Evolutionary conservation across 2,329 filamentous ascomycete species (phyloP).

Genomic region (Cladosporium sp.): DNA sequence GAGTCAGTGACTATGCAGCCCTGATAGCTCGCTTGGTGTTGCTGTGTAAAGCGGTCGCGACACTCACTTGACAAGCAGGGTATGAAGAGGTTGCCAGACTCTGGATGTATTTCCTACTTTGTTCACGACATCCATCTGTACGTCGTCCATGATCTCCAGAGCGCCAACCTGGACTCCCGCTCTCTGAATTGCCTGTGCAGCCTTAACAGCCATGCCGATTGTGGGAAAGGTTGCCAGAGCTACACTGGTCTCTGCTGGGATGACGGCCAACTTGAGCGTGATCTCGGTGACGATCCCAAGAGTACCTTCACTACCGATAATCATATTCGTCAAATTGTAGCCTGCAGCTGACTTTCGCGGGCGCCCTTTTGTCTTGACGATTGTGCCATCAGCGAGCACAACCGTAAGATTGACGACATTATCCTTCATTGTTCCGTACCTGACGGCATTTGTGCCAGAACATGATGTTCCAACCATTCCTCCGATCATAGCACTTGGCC

Average conservation of each 20-base stretch:
- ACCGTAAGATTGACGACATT: conserved; percentile 78
- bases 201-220: conserved; percentile 69
- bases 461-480: conserved; percentile 77
- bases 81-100: conserved; percentile 70
- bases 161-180: conserved; percentile 68
- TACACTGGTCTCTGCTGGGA: conserved; percentile 71
- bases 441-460: conserved; percentile 62
- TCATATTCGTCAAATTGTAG: conserved; percentile 72
- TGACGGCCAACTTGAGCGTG: conserved; percentile 69
- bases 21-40: too few species aligned
- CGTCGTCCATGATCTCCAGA: conserved; percentile 84
- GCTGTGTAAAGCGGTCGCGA: conserved; percentile 47
- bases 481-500: conserved; percentile 69
- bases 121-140: conserved; percentile 82
- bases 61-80: conserved; percentile 75
- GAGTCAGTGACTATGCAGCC: background rate
- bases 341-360: conserved; percentile 72
- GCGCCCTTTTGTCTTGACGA: conserved; percentile 70
- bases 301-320: conserved; percentile 74
- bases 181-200: conserved; percentile 68
- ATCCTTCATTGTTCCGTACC: conserved; percentile 79
- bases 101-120: conserved; percentile 65
- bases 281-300: conserved; percentile 74
- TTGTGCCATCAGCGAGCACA: conserved; percentile 67
- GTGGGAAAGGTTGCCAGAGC: conserved; percentile 75